Base-by-base conservation (phyloP, 495 filamentous ascomycete genomes). In the Xylaria cubensis region DNA sequence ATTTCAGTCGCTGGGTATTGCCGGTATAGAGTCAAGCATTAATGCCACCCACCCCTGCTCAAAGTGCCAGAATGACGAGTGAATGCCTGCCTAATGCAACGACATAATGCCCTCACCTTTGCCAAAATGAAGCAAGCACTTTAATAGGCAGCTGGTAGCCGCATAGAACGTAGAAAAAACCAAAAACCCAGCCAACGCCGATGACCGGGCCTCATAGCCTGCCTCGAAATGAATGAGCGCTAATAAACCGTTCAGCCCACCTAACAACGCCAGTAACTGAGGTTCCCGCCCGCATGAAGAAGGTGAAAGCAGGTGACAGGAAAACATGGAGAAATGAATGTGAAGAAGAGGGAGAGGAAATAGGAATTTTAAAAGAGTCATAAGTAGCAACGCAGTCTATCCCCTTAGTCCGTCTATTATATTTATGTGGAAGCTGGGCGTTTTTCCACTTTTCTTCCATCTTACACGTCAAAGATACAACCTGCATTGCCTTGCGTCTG, bases 401-500 rank as follows among this genome's bases (percentile, higher is more conserved):
- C 42, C 42, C 64, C 46, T 17, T 6, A 6, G 12, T 4, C 65
- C 21, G 65, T 67, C 65, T 67, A 67, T 56, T 29, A 51, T 32
- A 36, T 67, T 8, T 51, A 17, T 53, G 65, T 56, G 32, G 10
- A 8, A 9, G 15, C 13, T 26, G 13, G 21, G 50, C 19, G 24
- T 67, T 56, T 55, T 56, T 56, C 65, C 65, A 55, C 50, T 67
- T 56, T 67, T 42, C 46, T 29, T 56, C 44, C 48, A 53, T 67
- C 64, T 67, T 67, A 55, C 64, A 67, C 32, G 9, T 42, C 44
- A 67, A 39, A 26, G 29, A 53, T 21, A 44, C 48, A 51, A 32
- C 50, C 9, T 67, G 50, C 50, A 51, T 67, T 42, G 50, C 65
- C 44, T 56, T 67, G 48, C 50, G 7, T 44, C 64, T 26, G 48